Percentiles rank a stretch among this genome's conserved stretches.
Evolutionary conservation across 2,329 filamentous ascomycete species (phyloP).

Genomic region (Chaetomium olivaceum): DNA sequence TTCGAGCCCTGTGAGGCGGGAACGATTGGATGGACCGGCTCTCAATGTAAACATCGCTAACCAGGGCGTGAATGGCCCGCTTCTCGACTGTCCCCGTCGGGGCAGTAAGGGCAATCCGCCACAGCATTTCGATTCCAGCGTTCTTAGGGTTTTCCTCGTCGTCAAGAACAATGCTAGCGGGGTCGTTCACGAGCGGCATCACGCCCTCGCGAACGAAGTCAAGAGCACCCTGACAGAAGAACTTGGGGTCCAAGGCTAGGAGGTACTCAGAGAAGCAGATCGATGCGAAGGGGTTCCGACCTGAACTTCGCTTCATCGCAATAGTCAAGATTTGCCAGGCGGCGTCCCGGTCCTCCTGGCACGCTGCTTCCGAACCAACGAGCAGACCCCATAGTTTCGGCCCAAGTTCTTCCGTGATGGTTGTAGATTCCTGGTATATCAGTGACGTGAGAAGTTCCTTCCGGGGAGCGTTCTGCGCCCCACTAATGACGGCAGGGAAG

Average conservation of each 20-base stretch:
- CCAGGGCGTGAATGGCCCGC: slow-evolving; percentile 68
- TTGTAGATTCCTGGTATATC: slow-evolving; percentile 55
- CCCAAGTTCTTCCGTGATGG: slow-evolving; percentile 63
- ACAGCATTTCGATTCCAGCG: slow-evolving; percentile 69
- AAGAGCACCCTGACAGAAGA: slow-evolving; percentile 62
- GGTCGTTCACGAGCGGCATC: slow-evolving; percentile 48
- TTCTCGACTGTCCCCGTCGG: slow-evolving; percentile 65
- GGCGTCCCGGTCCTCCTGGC: slow-evolving; percentile 59
- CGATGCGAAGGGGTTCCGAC: slow-evolving; percentile 57
- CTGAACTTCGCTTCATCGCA: slow-evolving; percentile 44
- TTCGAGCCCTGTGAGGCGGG: slow-evolving; percentile 52
- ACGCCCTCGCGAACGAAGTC: slow-evolving; percentile 61
- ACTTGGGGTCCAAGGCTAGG: slow-evolving; percentile 56
- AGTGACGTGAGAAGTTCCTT: slow-evolving; percentile 64
- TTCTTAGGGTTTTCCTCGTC: slow-evolving; percentile 54
- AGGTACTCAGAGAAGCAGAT: slow-evolving; percentile 59
- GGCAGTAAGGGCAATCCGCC: slow-evolving; percentile 75
- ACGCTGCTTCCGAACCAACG: slow-evolving; percentile 64
- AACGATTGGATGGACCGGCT: slow-evolving; percentile 53
- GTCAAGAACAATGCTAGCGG: slow-evolving; percentile 49
- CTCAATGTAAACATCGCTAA: slow-evolving; percentile 68
- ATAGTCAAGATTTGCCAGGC: slow-evolving; percentile 69
- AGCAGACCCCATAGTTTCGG: slow-evolving; percentile 70
- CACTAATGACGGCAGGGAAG: slow-evolving; percentile 49
- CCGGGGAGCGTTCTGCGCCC: slow-evolving; percentile 52